Evolutionary conservation across 257 asterid genomes (phyloP).

Genomic region (Solanum corneliomulleri): DNA sequence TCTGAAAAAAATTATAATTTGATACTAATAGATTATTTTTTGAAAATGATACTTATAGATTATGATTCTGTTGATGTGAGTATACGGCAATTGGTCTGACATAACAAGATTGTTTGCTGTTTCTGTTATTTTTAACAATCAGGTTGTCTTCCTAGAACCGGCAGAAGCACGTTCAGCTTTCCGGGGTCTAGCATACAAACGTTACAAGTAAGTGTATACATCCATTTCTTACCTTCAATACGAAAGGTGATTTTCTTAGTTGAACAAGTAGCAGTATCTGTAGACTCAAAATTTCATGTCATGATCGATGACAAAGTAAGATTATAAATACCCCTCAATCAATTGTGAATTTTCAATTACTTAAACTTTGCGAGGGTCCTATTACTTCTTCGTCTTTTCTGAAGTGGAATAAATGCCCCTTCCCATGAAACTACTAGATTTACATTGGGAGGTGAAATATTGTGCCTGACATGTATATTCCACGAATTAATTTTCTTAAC

Average conservation of each 20-base stretch:
- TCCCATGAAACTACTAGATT: not conserved
- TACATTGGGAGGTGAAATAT: not conserved
- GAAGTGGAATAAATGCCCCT: not conserved
- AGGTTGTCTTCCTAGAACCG: constrained; percentile 81
- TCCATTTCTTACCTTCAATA: not conserved
- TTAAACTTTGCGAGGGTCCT: not conserved
- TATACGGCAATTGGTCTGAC: not conserved
- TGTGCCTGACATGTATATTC: not conserved
- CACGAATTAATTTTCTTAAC: not conserved
- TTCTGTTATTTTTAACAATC: constrained; percentile 6
- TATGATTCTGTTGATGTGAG: not conserved
- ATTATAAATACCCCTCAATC: not conserved
- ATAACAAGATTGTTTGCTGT: not conserved
- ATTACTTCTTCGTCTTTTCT: not conserved
- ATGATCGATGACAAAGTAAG: not conserved
- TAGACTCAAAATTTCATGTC: not conserved
- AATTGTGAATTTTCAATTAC: not conserved
- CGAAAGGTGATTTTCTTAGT: not conserved
- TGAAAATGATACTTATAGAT: not conserved
- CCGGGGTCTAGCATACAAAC: constrained; percentile 69
- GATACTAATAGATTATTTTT: not conserved
- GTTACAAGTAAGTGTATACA: constrained; percentile 63
- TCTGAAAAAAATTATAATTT: not conserved
- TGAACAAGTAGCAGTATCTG: not conserved
- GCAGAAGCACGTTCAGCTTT: constrained; percentile 89